A percentile compares a stretch with the other conserved stretches of the same genome.
phyloP scores from a whole-genome alignment of 2,329 filamentous ascomycete genomes.

The Hortaea werneckii region DNA sequence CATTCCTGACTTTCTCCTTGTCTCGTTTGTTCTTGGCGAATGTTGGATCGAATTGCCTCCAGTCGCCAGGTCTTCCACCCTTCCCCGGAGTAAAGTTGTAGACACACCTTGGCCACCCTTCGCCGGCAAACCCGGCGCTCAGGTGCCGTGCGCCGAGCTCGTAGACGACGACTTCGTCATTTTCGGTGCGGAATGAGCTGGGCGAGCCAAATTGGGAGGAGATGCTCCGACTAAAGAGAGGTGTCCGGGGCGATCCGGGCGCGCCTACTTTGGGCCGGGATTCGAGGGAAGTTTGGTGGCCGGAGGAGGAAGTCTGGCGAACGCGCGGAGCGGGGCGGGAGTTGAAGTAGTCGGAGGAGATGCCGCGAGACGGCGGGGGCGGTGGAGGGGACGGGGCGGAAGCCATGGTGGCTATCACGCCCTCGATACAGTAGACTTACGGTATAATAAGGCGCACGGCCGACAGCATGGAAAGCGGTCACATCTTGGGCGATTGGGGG shows the following conservation, averaged over 20 bases:
- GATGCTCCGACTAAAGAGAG: slow-evolving; percentile 50
- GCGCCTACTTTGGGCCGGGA: background rate
- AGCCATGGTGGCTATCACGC: background rate
- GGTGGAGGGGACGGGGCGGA: background rate
- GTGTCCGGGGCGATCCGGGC: slow-evolving; percentile 39
- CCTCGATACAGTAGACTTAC: no score
- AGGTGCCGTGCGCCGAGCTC: slow-evolving; percentile 74
- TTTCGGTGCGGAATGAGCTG: slow-evolving; percentile 48
- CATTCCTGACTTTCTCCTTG: slow-evolving; percentile 14
- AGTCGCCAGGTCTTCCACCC: slow-evolving; percentile 70
- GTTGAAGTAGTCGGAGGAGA: slow-evolving; percentile 9
- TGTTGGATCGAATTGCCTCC: slow-evolving; percentile 40
- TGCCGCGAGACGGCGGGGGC: slow-evolving; percentile 3
- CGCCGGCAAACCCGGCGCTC: slow-evolving; percentile 77
- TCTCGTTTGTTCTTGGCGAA: slow-evolving; percentile 2
- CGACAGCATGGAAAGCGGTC: no score
- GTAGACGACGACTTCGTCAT: slow-evolving; percentile 76
- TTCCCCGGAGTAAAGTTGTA: slow-evolving; percentile 65
- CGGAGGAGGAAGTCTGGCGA: slow-evolving; percentile 7
- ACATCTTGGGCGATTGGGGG: no score
- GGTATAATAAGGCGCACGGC: no score
- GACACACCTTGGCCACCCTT: slow-evolving; percentile 61
- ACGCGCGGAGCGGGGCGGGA: slow-evolving; percentile 9
- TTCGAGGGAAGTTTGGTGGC: background rate
- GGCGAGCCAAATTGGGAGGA: slow-evolving; percentile 50